Base-by-base conservation (phyloP, 257 asterid species). In the Petrea volubilis region DNA sequence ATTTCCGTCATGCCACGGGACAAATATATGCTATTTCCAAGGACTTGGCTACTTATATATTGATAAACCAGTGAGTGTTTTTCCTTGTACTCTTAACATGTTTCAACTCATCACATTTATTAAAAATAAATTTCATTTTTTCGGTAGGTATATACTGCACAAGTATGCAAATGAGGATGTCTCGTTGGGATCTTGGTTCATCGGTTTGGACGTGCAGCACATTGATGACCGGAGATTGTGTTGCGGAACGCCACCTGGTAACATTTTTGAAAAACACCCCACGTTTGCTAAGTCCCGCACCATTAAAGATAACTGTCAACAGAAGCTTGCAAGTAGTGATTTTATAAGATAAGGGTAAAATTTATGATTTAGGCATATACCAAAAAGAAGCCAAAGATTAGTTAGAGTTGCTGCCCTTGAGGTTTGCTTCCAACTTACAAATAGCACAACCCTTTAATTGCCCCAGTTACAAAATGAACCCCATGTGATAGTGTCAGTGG, bases 231-330 rank as follows among this genome's bases (percentile, higher is more conserved):
- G 87, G 46, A 73, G 87, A 77, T 61, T 82, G 36, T 82, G 87
- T 49, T 82, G 87, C 29, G 87, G 87, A 81, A 89, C 97, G 59
- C 97, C 93, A 50, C 96, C 96, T 56, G 96, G 96, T 89, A 85
- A 76, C 34, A 46, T 63, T 60, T n/a, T 64, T 49, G 47, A 47
- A 7, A 17, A 20, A 36, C 23, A 18, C n/a, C 13, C 24, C 25
- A 4, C 23, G 40, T 41, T 68, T 34, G 25, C 27, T 12, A 68
- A 40, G 21, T 6, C 38, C 28, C 20, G 11, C 7, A 17, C 29
- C 28, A 38, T 33, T 33, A 33, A 33, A 33, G 38, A 2, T 33
- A 33, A 33, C 7, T 33, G 7, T 7, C 38, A n/a, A 44, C 41
- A 25, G 15, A 27, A 24, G 41, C 33, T 50, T 50, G n/a, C 44